Percentiles rank a stretch among this genome's conserved stretches.
Conservation (phyloP, 768 basidiomycete genomes). For the Xerocomellus chrysenteron region DNA sequence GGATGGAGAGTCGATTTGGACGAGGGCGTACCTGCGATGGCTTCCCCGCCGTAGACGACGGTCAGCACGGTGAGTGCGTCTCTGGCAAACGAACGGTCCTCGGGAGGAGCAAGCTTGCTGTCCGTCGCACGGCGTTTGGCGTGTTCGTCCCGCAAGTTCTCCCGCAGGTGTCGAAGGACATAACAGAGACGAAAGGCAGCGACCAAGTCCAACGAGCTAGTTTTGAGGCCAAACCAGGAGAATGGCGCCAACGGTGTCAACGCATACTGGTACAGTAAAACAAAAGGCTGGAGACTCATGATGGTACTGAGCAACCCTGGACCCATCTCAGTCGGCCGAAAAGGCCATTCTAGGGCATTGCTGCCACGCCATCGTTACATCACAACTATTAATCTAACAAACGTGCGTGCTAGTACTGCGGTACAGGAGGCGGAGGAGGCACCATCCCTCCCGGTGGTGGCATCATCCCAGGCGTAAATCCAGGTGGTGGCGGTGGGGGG, state of each 20-base stretch:
- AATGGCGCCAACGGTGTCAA: conserved; percentile 64
- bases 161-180: conserved; percentile 64
- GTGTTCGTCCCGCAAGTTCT: conserved; percentile 46
- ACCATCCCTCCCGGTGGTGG: conserved; percentile 35
- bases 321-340: background rate
- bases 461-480: conserved; percentile 55
- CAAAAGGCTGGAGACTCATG: conserved; percentile 42
- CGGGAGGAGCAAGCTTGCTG: conserved; percentile 35
- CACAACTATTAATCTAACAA: conserved; percentile 1
- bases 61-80: conserved; percentile 56
- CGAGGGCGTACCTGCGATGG: conserved; percentile 52
- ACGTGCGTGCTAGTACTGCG: conserved; percentile 29
- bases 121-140: conserved; percentile 35
- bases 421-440: conserved; percentile 46
- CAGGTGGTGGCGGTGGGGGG: conserved; percentile 65
- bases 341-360: background rate
- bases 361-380: background rate
- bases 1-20: background rate
- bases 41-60: conserved; percentile 81
- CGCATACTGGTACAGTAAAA: conserved; percentile 51
- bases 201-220: conserved; percentile 65
- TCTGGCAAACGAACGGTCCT: conserved; percentile 56
- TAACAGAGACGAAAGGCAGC: conserved; percentile 71
- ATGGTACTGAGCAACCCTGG: background rate
- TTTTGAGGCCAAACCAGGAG: conserved; percentile 58